phyloP scores from a whole-genome alignment of 768 basidiomycete species.

The Leccinum aurantiacum region DNA sequence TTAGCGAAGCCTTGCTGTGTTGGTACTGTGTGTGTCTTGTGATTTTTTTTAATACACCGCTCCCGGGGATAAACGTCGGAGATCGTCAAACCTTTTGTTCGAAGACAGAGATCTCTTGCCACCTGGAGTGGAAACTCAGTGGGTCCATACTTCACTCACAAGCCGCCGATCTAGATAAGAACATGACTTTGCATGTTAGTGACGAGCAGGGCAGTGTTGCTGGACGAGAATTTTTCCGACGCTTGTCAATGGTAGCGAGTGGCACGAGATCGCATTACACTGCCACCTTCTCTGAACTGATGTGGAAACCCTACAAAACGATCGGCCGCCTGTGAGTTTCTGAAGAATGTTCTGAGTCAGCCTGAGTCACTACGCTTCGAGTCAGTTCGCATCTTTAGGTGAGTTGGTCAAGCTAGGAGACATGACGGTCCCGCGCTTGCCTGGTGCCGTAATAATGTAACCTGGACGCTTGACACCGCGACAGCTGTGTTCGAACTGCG shows the following conservation, averaged over 20 bases:
- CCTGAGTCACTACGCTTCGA: background rate
- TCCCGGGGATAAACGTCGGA: background rate
- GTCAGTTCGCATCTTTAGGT: background rate
- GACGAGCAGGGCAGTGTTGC: constrained; percentile 6
- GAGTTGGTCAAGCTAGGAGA: background rate
- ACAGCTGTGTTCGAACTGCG: constrained; percentile 5
- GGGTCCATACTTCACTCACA: too few species aligned
- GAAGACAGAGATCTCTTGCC: background rate
- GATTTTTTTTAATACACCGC: background rate
- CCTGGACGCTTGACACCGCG: constrained; percentile 20
- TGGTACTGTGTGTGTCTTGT: background rate
- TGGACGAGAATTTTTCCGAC: background rate
- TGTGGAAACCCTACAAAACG: background rate
- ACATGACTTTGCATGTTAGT: background rate
- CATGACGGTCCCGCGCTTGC: constrained; percentile 6
- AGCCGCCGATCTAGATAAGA: background rate
- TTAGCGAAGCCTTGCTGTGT: background rate
- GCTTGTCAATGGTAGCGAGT: background rate
- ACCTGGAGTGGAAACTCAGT: too few species aligned
- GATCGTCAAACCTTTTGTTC: background rate
- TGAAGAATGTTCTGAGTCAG: background rate
- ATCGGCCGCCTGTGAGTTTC: background rate
- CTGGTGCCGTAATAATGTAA: constrained; percentile 5
- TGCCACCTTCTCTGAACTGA: background rate
- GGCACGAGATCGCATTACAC: constrained; percentile 1